Conservation (phyloP, 2,329 filamentous ascomycete species). For the Claviceps quebecensis region DNA sequence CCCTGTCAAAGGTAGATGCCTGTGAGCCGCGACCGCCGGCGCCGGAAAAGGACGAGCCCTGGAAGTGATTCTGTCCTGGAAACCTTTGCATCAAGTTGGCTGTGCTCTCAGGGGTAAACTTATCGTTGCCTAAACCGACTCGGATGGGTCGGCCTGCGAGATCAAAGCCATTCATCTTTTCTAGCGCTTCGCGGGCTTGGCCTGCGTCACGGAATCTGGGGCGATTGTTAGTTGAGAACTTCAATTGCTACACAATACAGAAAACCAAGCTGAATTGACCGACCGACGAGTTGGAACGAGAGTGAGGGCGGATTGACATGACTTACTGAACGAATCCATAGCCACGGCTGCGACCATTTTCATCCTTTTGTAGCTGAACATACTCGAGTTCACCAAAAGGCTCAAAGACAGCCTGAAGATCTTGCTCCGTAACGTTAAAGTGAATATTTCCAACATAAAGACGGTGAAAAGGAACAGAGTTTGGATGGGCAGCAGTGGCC, state of each 20-base stretch:
- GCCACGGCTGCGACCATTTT: slow-evolving; percentile 75
- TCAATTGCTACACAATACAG: no score
- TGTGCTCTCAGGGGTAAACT: slow-evolving; percentile 96
- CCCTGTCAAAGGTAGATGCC: slow-evolving; percentile 79
- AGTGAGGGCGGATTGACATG: no score
- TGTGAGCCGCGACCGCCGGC: slow-evolving; percentile 76
- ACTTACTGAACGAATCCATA: slow-evolving; percentile 98
- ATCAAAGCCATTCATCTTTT: slow-evolving; percentile 99
- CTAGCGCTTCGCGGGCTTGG: slow-evolving; percentile 84
- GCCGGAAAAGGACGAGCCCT: slow-evolving; percentile 85
- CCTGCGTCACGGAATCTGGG: slow-evolving; percentile 73
- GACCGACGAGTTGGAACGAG: neutral
- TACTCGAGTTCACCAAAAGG: slow-evolving; percentile 97
- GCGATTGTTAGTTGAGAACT: no score
- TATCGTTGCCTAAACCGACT: slow-evolving; percentile 98
- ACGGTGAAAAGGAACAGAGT: slow-evolving; percentile 88
- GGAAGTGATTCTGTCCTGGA: slow-evolving; percentile 67
- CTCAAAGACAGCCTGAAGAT: slow-evolving; percentile 91
- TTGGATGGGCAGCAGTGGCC: slow-evolving; percentile 51
- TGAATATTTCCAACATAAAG: slow-evolving; percentile 99
- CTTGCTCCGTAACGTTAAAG: slow-evolving; percentile 95
- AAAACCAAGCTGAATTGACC: no score
- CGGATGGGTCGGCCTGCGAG: slow-evolving; percentile 93
- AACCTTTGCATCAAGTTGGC: slow-evolving; percentile 86
- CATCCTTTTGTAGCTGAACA: slow-evolving; percentile 94